A percentile compares a stretch with the other conserved stretches of the same genome.
These are phyloP conservation scores for Podospora conica DNA, from an alignment of 495 filamentous ascomycete species.

Conservation along the genomic window DNA sequence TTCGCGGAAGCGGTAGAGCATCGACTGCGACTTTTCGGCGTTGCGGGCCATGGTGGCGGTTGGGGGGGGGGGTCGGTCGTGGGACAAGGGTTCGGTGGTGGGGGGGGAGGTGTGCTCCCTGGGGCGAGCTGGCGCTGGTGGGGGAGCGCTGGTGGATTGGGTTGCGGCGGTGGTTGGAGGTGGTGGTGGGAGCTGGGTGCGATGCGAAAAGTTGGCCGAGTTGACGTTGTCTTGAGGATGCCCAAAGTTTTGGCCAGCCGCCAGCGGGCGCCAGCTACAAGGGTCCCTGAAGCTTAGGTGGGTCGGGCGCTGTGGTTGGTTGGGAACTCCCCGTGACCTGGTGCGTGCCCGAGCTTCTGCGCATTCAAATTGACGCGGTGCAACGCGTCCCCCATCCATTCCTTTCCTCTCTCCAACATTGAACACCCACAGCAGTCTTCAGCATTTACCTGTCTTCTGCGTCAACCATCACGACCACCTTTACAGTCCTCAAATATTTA, in stretches of 20 bases:
- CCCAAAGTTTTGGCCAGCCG: background rate
- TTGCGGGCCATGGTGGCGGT: constrained; percentile 50
- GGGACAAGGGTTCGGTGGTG: constrained; percentile 9
- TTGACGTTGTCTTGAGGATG: background rate
- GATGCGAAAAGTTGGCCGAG: background rate
- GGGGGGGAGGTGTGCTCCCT: constrained; percentile 11
- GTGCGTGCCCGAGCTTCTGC: background rate
- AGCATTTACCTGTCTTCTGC: background rate
- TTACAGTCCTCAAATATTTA: background rate
- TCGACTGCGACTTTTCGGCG: constrained; percentile 96
- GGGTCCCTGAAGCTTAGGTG: background rate
- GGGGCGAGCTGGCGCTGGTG: background rate
- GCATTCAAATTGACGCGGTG: background rate
- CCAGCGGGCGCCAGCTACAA: background rate
- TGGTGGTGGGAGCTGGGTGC: background rate
- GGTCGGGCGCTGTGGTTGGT: background rate
- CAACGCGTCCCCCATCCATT: background rate
- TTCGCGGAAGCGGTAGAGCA: constrained; percentile 99
- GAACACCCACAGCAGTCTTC: background rate
- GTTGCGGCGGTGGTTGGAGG: background rate
- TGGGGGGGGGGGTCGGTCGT: background rate
- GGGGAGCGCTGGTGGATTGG: background rate
- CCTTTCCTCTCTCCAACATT: background rate
- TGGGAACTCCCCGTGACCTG: background rate
- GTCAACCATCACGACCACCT: background rate